A percentile compares a stretch with the other conserved stretches of the same genome.
Conservation (phyloP, 164 flowering plant species). For the Echeveria elegans region DNA sequence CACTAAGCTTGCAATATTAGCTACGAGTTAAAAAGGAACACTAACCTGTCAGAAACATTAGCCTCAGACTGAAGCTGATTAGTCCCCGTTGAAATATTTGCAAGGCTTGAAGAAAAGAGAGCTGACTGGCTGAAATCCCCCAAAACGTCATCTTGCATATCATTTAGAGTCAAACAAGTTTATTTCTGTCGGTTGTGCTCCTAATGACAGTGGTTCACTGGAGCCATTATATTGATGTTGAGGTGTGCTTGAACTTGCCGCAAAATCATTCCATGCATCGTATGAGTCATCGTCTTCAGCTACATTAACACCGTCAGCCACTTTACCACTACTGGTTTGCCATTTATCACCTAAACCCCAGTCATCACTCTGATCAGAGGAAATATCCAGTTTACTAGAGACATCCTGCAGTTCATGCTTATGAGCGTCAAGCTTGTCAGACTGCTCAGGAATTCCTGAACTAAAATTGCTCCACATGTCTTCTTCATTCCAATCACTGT, state of each 20-base stretch:
- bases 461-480: background rate
- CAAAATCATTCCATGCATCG: conserved; percentile 3
- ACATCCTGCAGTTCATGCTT: background rate
- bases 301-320: background rate
- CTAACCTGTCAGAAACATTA: conserved; percentile 1
- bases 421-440: background rate
- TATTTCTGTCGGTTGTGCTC: background rate
- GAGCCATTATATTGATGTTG: background rate
- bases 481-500: background rate
- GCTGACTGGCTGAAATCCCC: background rate
- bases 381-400: background rate
- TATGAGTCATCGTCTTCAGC: background rate
- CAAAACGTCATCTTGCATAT: background rate
- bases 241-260: conserved; percentile 2
- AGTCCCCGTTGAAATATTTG: too few species aligned
- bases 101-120: background rate
- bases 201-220: background rate
- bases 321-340: background rate
- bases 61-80: background rate
- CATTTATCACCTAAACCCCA: conserved; percentile 3
- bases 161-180: background rate
- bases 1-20: background rate
- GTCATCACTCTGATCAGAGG: background rate
- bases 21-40: background rate
- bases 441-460: background rate